Base-by-base conservation (phyloP, 192 early-diverging fungal species). In the Lobosporangium transversale region DNA sequence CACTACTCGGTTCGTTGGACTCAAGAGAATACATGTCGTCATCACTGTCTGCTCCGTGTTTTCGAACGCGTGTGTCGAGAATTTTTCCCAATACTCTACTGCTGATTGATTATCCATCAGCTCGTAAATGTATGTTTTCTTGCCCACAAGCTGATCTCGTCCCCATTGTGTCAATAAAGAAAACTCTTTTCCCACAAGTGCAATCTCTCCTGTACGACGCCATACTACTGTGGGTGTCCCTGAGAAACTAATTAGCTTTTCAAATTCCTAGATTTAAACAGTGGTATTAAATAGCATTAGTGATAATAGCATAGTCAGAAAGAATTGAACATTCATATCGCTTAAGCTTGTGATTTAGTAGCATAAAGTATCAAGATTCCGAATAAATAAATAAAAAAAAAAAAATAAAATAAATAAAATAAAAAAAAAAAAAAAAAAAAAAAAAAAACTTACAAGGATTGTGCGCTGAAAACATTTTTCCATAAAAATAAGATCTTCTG, bases 211-310 rank as follows among this genome's bases (percentile, higher is more conserved):
- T 2, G 94, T 95, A 18, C 96, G 87, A 40, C 96, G 90, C 96
- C 96, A 98, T 30, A 98, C 93, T 18, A 97, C 94, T 4, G 94
- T 96, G 6, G 96, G 96, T 23, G 96, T 98, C 43, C 96, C 96
- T 24, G 95, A 95, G 58, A 92, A 97, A 7, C 89, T 91, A 42
- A 98, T 95, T 24, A 98, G 79, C 69, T 98, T 96, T 71, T 97
- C 95, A 62, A 92, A 97, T 87, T 98, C 96, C 89, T 92, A 58
- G 48, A 23, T 45, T 37, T 23, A 24, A 11, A 17, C n/a, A n/a
- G n/a, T n/a, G n/a, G n/a, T n/a, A n/a, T n/a, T n/a, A n/a, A n/a
- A n/a, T n/a, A n/a, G n/a, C n/a, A n/a, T n/a, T n/a, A n/a, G n/a
- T n/a, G n/a, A n/a, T n/a, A n/a, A n/a, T 11, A 27, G 35, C 8